phyloP scores from a whole-genome alignment of 306 rosid genomes.

The Echinosophora koreensis region DNA sequence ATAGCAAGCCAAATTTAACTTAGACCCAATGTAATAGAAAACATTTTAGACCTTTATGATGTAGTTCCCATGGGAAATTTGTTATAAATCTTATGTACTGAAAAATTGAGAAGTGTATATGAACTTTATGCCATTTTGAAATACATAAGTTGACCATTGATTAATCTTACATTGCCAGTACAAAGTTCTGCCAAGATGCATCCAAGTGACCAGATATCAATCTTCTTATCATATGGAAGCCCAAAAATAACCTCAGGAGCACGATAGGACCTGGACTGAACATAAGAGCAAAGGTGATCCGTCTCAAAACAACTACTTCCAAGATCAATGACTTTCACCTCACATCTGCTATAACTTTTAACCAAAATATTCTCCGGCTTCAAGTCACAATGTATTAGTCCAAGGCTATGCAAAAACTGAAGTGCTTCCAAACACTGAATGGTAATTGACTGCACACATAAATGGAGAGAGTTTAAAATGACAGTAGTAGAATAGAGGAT shows the following conservation, averaged over 20 bases:
- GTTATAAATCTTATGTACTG: background rate
- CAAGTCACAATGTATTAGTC: conserved; percentile 96
- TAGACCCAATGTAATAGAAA: background rate
- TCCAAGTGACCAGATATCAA: conserved; percentile 99
- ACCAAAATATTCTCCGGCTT: conserved; percentile 98
- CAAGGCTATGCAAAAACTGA: conserved; percentile 89
- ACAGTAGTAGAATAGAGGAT: conserved; percentile 2
- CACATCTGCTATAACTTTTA: conserved; percentile 98
- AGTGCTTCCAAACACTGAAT: conserved; percentile 98
- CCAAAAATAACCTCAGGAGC: conserved; percentile 99
- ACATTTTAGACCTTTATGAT: conserved; percentile 12
- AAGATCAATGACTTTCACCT: conserved; percentile 99
- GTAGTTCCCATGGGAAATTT: conserved; percentile 10
- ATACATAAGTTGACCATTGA: conserved; percentile 25
- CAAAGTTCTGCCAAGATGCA: conserved; percentile 99
- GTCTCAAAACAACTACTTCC: conserved; percentile 99
- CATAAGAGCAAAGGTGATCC: conserved; percentile 98
- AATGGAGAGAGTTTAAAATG: conserved; percentile 43
- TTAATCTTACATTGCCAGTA: conserved; percentile 89
- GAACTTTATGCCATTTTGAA: conserved; percentile 24
- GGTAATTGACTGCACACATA: conserved; percentile 84
- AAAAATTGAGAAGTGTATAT: background rate
- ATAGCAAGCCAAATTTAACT: background rate
- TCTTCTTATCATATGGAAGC: conserved; percentile 94
- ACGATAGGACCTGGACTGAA: conserved; percentile 99